Conservation (phyloP, 2,329 filamentous ascomycete species). For the Sporothrix mexicana region DNA sequence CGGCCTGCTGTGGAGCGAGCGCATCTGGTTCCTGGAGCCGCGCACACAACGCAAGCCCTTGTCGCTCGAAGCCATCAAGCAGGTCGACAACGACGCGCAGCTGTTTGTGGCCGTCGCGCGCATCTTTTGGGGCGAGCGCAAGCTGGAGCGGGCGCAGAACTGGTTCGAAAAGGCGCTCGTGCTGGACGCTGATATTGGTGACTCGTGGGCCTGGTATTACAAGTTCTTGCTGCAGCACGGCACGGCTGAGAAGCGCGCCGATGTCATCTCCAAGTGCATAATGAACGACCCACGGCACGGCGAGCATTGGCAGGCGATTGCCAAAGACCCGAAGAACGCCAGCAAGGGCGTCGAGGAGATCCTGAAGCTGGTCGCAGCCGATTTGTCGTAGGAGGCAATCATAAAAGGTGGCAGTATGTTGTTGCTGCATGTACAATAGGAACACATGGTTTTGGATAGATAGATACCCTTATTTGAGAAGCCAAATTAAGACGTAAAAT, state of each 20-base stretch:
- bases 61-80: conserved; percentile 93
- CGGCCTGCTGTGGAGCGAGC: conserved; percentile 89
- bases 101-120: conserved; percentile 91
- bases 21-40: conserved; percentile 91
- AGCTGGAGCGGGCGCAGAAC: conserved; percentile 88
- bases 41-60: conserved; percentile 92
- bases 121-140: conserved; percentile 94
- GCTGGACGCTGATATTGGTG: conserved; percentile 83
- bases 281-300: conserved; percentile 88
- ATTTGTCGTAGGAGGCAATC: conserved; percentile 36
- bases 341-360: conserved; percentile 78
- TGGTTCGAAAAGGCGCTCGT: conserved; percentile 98
- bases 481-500: neutral
- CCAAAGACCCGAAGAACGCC: conserved; percentile 85
- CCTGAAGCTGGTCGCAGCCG: conserved; percentile 74
- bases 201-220: conserved; percentile 98
- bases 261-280: conserved; percentile 81
- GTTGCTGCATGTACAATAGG: conserved; percentile 9
- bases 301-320: conserved; percentile 85
- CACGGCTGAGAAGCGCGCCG: conserved; percentile 87
- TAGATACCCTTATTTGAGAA: conserved; percentile 29
- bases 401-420: neutral
- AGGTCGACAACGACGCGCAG: conserved; percentile 88
- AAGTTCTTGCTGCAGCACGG: conserved; percentile 92
- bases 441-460: conserved; percentile 27